Conservation (phyloP, 352 stramenopile species). For the Blastocystis sp. region DNA sequence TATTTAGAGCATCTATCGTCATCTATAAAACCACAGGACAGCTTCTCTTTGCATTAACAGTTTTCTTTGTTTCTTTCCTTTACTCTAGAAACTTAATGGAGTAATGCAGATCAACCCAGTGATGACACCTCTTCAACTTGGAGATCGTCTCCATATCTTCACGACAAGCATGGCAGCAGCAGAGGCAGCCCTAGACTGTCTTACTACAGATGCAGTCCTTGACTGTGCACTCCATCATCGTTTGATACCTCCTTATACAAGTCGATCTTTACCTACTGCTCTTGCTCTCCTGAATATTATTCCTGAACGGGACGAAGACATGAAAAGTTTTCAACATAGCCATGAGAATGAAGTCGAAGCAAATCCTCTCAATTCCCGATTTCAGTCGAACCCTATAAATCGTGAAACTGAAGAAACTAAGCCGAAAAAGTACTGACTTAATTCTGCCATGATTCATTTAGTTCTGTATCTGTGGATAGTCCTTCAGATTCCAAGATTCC, state of each 20-base stretch:
- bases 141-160: constrained; percentile 26
- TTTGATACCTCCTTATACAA: neutral
- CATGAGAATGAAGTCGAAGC: no score
- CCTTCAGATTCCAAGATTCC: no score
- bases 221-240: neutral
- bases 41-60: constrained; percentile 8
- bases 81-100: constrained; percentile 1
- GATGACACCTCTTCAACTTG: neutral
- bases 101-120: constrained; percentile 14
- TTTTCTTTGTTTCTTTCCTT: neutral
- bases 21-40: constrained; percentile 18
- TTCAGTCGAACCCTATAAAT: no score
- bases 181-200: neutral
- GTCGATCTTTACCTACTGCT: neutral
- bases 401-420: no score
- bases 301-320: neutral
- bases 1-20: neutral
- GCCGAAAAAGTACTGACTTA: no score
- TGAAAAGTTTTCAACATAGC: neutral
- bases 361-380: no score
- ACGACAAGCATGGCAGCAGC: neutral
- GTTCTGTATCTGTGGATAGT: no score
- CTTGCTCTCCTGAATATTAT: constrained; percentile 27
- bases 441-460: no score
- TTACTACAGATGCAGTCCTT: neutral